Evolutionary conservation across 1,139 yeast genomes (phyloP), one percentile per base, ranked within the genome.

Genomic region (Taphrina sp.): DNA sequence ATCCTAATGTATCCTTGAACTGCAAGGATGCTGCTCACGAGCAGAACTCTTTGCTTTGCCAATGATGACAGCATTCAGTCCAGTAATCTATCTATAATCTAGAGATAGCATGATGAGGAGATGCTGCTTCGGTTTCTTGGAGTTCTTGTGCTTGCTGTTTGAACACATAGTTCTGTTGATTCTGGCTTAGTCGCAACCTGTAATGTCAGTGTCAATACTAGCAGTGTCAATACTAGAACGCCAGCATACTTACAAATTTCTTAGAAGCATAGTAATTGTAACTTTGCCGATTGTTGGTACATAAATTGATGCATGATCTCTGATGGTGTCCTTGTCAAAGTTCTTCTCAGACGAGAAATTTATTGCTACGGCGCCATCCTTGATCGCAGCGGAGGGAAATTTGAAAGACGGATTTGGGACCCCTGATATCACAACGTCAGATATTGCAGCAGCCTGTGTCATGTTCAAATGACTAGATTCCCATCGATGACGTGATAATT

Each of bases 211-310:
- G 7, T 8, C 5, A 26, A 12, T 8, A 7, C 26, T n/a, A 31
- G 19, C 36, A n/a, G 16, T 2, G 14, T 19, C 2, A 17, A 43
- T 10, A 26, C 12, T 5, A 28, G 10, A 2, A 26, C 12, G 12
- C n/a, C n/a, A n/a, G n/a, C n/a, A n/a, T n/a, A 12, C 38, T 31
- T 43, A 43, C 52, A 92, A 75, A 68, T 92, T 92, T 69, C 98
- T 80, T 68, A 92, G 74, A 52, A 92, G 74, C 96, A 92, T 92
- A 56, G 95, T 79, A 61, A 92, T 90, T 34, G 98, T 92, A 23
- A 92, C 97, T 70, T 92, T 92, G 14, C 98, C 98, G 35, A 90
- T 88, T 64, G 89, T 83, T 20, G 98, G 98, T 28, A 92, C 96
- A 66, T 90, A 92, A 49, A 92, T 74, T 1, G 95, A 85, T 3